Evolutionary conservation across 1,284 basidiomycete species (phyloP), one percentile per base, ranked within the genome.

Genomic region (Tetrapyrgos nigripes): DNA sequence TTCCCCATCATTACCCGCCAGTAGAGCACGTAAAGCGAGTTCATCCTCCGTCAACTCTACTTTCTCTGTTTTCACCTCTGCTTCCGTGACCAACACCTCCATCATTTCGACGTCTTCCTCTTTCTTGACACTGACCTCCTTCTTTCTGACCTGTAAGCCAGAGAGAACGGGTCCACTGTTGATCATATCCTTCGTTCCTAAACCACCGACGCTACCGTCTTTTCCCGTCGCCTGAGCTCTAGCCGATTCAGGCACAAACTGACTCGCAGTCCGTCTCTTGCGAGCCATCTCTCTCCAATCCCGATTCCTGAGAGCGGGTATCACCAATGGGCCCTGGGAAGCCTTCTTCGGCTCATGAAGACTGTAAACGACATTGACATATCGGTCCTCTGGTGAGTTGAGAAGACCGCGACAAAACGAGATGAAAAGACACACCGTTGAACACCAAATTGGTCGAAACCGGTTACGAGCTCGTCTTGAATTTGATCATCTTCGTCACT

Each of bases 241-340:
- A 2, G 82, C 84, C 31, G 88, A 86, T 5, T 86, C 83, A 1
- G 93, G 93, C 9, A 92, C 79, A 73, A 80, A 93, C 60, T 80
- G 83, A 61, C 70, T 68, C 40, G 66, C 76, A 46, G 70, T 69
- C 65, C 77, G 77, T 64, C 80, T 76, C 73, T 83, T 86, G 48
- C 87, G 80, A 11, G 91, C 91, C 9, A 88, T 74, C 57, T 88
- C 88, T 47, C 92, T 80, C 95, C 96, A 98, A 70, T 97, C 95
- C 33, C 86, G 84, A 69, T 97, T 96, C 63, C 93, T 81, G 44
- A 91, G 78, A 0, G 93, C 79, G 3, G 93, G 88, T 50, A 98
- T 97, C 29, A 96, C 86, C 11, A 97, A 83, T 0, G 91, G 92
- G 2, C 79, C 84, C 47, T 88, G 71, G 26, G 82, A 73, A 37